These are phyloP conservation scores for Fusarium stilboides DNA, from an alignment of 2,329 filamentous ascomycete genomes.

Conservation along the genomic window DNA sequence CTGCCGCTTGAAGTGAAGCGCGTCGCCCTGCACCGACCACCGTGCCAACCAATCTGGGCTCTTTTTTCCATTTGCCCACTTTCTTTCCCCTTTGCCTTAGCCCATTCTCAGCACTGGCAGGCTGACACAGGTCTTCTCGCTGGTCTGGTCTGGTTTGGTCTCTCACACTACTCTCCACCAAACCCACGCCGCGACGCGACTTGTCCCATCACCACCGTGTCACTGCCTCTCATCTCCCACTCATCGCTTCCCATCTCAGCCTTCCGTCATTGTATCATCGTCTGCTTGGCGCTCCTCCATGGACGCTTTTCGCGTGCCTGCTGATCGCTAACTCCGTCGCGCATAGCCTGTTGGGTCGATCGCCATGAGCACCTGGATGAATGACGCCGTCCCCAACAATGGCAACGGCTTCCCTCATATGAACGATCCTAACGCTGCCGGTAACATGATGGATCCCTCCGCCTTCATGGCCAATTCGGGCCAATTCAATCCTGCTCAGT, in stretches of 20 bases:
- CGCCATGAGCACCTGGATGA: conserved; percentile 82
- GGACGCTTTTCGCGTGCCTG: conserved; percentile 58
- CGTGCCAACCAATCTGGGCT: conserved; percentile 44
- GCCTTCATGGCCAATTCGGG: conserved; percentile 73
- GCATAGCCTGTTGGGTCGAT: conserved; percentile 62
- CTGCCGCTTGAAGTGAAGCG: conserved; percentile 45
- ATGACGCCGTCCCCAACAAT: conserved; percentile 79
- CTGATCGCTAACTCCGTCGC: conserved; percentile 63
- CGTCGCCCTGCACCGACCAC: conserved; percentile 46
- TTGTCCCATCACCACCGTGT: conserved; percentile 63
- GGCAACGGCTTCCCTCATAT: conserved; percentile 77
- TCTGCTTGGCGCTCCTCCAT: conserved; percentile 57
- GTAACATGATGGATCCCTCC: conserved; percentile 76
- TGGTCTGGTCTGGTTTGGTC: conserved; percentile 47
- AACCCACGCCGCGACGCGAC: conserved; percentile 62
- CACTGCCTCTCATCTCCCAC: conserved; percentile 62
- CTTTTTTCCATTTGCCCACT: conserved; percentile 45
- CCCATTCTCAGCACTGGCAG: conserved; percentile 39
- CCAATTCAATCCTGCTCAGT: conserved; percentile 74
- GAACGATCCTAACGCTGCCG: conserved; percentile 71
- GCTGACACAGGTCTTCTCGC: conserved; percentile 43
- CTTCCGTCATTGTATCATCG: conserved; percentile 42
- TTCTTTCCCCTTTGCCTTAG: conserved; percentile 35
- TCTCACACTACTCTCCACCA: conserved; percentile 58
- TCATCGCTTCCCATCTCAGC: conserved; percentile 58